Evolutionary conservation across 352 stramenopile species (phyloP).

Genomic region (Phytopythium delawarense): DNA sequence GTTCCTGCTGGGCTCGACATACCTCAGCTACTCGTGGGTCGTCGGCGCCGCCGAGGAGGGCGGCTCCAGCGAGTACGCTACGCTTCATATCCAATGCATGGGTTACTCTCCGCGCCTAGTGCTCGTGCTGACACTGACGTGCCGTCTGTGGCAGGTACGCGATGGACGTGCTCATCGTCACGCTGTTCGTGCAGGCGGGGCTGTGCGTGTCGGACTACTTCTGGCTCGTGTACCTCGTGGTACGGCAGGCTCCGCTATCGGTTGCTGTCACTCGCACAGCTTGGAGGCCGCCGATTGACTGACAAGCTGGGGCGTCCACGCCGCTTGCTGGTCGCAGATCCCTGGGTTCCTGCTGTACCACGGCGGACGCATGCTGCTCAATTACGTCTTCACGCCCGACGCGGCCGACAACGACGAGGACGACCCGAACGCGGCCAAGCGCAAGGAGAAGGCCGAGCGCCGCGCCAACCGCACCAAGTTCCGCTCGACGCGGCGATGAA

Average conservation of each 20-base stretch:
- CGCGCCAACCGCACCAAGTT: slow-evolving; percentile 54
- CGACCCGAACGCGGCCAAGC: slow-evolving; percentile 54
- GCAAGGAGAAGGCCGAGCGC: slow-evolving; percentile 75
- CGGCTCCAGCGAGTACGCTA: slow-evolving; percentile 64
- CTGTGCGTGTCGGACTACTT: slow-evolving; percentile 85
- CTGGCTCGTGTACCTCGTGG: slow-evolving; percentile 76
- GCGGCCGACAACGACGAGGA: slow-evolving; percentile 36
- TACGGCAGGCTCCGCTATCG: slow-evolving; percentile 14
- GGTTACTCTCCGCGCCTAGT: too few species aligned
- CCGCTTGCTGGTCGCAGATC: slow-evolving; percentile 27
- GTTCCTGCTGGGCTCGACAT: slow-evolving; percentile 64
- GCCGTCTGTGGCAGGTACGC: slow-evolving; percentile 35
- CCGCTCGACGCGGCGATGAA: slow-evolving; percentile 30
- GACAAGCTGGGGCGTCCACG: background rate
- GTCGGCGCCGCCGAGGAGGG: slow-evolving; percentile 74
- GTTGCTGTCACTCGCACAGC: background rate
- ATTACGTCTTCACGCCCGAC: slow-evolving; percentile 80
- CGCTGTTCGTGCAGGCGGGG: slow-evolving; percentile 72
- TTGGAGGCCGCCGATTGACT: background rate
- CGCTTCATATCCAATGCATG: too few species aligned
- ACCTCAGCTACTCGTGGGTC: slow-evolving; percentile 80
- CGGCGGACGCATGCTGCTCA: slow-evolving; percentile 62
- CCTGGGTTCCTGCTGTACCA: slow-evolving; percentile 83
- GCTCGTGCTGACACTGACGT: background rate
- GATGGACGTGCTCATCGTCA: slow-evolving; percentile 85